These are phyloP conservation scores for Herpetospermum pedunculosum DNA, from an alignment of 306 rosid genomes.

Conservation along the genomic window DNA sequence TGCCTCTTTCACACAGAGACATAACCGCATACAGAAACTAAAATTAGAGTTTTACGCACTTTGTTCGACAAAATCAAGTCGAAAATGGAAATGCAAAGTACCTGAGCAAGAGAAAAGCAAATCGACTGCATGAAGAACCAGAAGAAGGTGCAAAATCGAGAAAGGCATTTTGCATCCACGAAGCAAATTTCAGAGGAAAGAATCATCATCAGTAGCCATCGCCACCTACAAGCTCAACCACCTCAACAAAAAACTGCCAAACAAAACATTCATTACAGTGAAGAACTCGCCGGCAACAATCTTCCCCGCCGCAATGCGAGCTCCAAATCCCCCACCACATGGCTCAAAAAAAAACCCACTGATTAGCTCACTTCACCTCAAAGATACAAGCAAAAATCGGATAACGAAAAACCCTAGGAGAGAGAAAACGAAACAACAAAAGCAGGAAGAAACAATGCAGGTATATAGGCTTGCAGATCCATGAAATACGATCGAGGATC, in stretches of 20 bases:
- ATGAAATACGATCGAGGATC: conserved; percentile 52
- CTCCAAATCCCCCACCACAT: conserved; percentile 19
- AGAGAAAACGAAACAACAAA: conserved; percentile 19
- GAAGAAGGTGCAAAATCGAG: conserved; percentile 14
- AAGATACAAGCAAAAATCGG: background rate
- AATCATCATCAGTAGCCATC: conserved; percentile 27
- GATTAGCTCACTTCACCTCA: background rate
- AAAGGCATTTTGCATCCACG: conserved; percentile 48
- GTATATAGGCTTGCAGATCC: conserved; percentile 44
- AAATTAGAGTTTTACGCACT: background rate
- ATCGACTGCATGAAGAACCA: conserved; percentile 30
- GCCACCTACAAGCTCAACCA: conserved; percentile 15
- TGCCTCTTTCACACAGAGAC: background rate
- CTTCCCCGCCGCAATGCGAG: conserved; percentile 12
- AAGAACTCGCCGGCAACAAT: conserved; percentile 16
- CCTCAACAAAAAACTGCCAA: conserved; percentile 11
- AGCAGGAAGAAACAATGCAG: conserved; percentile 19
- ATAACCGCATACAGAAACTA: background rate
- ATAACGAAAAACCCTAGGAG: conserved; percentile 36
- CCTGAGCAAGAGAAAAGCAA: conserved; percentile 49
- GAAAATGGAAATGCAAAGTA: conserved; percentile 1
- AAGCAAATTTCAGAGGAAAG: conserved; percentile 19
- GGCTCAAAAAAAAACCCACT: background rate
- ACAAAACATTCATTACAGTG: conserved; percentile 11
- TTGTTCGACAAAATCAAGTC: background rate